These are phyloP conservation scores for Botrytis tulipae DNA, from an alignment of 2,329 filamentous ascomycete genomes.

Conservation along the genomic window DNA sequence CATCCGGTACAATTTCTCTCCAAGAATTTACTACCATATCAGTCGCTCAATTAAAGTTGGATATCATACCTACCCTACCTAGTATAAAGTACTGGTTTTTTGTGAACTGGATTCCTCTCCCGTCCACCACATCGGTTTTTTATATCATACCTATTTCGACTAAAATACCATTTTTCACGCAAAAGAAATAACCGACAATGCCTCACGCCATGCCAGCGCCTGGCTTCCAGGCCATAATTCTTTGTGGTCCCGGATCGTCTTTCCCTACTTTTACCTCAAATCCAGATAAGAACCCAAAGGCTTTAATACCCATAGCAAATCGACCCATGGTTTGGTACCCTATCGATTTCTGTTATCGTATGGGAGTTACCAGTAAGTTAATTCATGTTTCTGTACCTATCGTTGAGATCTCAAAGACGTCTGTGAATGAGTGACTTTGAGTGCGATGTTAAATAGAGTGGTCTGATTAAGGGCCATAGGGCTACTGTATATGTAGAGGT, in stretches of 20 bases:
- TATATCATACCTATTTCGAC: background rate
- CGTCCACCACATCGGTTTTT: background rate
- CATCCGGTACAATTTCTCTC: background rate
- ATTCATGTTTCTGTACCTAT: background rate
- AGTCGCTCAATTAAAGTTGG: background rate
- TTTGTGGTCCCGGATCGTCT: slow-evolving; percentile 79
- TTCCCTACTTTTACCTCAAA: slow-evolving; percentile 81
- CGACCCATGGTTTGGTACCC: slow-evolving; percentile 89
- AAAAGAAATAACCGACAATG: slow-evolving; percentile 48
- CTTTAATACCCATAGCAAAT: slow-evolving; percentile 78
- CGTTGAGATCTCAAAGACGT: background rate
- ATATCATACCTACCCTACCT: background rate
- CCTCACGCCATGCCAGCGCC: slow-evolving; percentile 75
- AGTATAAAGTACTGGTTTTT: background rate
- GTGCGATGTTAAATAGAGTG: background rate
- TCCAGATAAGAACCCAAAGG: slow-evolving; percentile 78
- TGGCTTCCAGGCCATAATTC: slow-evolving; percentile 78
- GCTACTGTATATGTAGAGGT: background rate
- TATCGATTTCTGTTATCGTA: slow-evolving; percentile 79
- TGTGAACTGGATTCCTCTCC: background rate
- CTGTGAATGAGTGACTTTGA: background rate
- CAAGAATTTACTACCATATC: no score
- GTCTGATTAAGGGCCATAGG: background rate
- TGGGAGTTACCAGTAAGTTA: slow-evolving; percentile 68
- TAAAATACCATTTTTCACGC: background rate